These are phyloP conservation scores for Petunia axillaris DNA, from an alignment of 257 asterid species.

Conservation along the genomic window DNA sequence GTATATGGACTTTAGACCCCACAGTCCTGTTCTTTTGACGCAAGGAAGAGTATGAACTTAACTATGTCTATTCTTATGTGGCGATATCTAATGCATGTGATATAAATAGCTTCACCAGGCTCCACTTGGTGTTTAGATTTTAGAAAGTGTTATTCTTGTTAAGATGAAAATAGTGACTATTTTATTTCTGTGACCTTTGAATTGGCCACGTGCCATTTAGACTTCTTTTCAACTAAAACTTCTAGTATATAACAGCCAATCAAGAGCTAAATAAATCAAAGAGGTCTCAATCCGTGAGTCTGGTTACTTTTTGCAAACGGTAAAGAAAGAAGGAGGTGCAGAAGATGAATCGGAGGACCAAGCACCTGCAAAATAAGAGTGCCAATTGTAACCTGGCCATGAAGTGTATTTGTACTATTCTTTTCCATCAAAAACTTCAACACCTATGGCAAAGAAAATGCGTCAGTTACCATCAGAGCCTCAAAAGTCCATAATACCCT, in stretches of 20 bases:
- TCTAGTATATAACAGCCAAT: neutral
- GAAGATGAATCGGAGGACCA: conserved; percentile 30
- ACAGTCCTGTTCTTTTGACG: neutral
- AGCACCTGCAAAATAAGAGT: conserved; percentile 93
- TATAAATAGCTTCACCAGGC: neutral
- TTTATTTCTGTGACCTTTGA: conserved; percentile 10
- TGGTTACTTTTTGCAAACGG: neutral
- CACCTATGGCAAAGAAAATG: conserved; percentile 35
- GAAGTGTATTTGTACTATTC: conserved; percentile 80
- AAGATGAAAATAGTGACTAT: conserved; percentile 16
- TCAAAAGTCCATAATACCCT: conserved; percentile 15
- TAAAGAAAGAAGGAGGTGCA: conserved; percentile 18
- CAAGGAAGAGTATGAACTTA: conserved; percentile 13
- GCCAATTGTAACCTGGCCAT: conserved; percentile 98
- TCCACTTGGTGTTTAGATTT: neutral
- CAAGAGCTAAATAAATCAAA: neutral
- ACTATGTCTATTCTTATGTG: conserved; percentile 2
- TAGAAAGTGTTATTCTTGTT: neutral
- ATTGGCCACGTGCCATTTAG: neutral
- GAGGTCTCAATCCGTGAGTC: neutral
- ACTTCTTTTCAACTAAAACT: conserved; percentile 4
- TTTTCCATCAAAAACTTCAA: conserved; percentile 87
- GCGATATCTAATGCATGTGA: neutral
- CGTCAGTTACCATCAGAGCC: conserved; percentile 9
- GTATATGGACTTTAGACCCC: neutral